Conservation (phyloP, 2,329 filamentous ascomycete species). For the Chaetomium sp. region DNA sequence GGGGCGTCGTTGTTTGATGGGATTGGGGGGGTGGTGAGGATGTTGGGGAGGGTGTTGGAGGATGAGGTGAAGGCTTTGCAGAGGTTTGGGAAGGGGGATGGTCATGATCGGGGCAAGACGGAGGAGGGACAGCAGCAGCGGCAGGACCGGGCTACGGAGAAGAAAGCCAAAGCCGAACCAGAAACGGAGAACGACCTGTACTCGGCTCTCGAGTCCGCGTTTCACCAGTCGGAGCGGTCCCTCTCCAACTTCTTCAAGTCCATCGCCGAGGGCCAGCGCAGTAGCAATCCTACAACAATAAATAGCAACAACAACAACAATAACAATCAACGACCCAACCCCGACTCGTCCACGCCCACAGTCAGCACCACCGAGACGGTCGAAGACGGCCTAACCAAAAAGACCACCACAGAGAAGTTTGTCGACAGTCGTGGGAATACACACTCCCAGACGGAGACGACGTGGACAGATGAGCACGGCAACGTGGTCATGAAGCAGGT, state of each 20-base stretch:
- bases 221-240: slow-evolving; percentile 33
- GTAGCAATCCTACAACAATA: not conserved
- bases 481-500: slow-evolving; percentile 29
- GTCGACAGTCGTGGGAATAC: slow-evolving; percentile 38
- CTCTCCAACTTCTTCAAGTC: slow-evolving; percentile 37
- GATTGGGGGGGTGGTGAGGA: slow-evolving; percentile 5
- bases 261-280: slow-evolving; percentile 23
- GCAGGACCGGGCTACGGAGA: not conserved
- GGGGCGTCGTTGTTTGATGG: not conserved
- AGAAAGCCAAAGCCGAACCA: slow-evolving; percentile 16
- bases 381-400: slow-evolving; percentile 26
- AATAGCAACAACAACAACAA: too few species aligned
- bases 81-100: not conserved
- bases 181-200: slow-evolving; percentile 39
- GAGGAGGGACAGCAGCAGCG: too few species aligned
- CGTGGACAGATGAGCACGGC: slow-evolving; percentile 36
- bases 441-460: slow-evolving; percentile 37
- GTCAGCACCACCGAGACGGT: slow-evolving; percentile 10
- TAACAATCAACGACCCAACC: not conserved
- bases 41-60: slow-evolving; percentile 12
- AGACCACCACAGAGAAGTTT: slow-evolving; percentile 35
- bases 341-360: slow-evolving; percentile 6
- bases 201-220: slow-evolving; percentile 32
- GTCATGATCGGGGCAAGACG: too few species aligned
- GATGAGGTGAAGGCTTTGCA: slow-evolving; percentile 8